Conservation (phyloP, 768 basidiomycete genomes). For the Leccinum truebloodii region DNA sequence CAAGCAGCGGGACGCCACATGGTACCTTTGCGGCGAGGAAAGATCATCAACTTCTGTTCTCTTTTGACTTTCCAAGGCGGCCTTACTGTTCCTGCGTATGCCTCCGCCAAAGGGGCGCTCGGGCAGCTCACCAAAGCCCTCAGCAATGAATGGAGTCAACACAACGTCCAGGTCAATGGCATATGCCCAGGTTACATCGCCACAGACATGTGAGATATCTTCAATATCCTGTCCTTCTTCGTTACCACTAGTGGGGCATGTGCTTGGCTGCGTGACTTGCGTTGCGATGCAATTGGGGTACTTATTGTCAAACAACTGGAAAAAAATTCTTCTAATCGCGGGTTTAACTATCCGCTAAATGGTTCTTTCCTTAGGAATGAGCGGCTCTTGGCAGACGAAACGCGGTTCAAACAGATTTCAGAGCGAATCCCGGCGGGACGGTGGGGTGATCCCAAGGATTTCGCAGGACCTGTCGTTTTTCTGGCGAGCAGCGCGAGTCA, state of each 20-base stretch:
- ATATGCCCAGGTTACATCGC: slow-evolving; percentile 88
- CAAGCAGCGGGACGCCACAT: slow-evolving; percentile 90
- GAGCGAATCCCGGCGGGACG: slow-evolving; percentile 69
- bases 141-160: slow-evolving; percentile 89
- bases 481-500: slow-evolving; percentile 63
- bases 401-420: slow-evolving; percentile 63
- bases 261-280: slow-evolving; percentile 8
- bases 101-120: slow-evolving; percentile 86
- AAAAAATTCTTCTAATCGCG: slow-evolving; percentile 7
- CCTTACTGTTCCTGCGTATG: slow-evolving; percentile 83
- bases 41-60: slow-evolving; percentile 70
- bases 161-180: slow-evolving; percentile 87
- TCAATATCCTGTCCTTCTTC: slow-evolving; percentile 10
- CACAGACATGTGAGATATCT: slow-evolving; percentile 74
- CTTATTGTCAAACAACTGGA: slow-evolving; percentile 4
- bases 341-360: slow-evolving; percentile 12
- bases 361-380: slow-evolving; percentile 52
- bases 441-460: slow-evolving; percentile 67
- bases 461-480: slow-evolving; percentile 67
- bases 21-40: slow-evolving; percentile 70
- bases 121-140: slow-evolving; percentile 87
- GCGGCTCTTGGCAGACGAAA: slow-evolving; percentile 60
- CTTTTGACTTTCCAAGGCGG: slow-evolving; percentile 56
- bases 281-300: slow-evolving; percentile 10
- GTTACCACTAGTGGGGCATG: slow-evolving; percentile 2